phyloP scores from a whole-genome alignment of 2,329 filamentous ascomycete species.

The Paramyrothecium roridum region DNA sequence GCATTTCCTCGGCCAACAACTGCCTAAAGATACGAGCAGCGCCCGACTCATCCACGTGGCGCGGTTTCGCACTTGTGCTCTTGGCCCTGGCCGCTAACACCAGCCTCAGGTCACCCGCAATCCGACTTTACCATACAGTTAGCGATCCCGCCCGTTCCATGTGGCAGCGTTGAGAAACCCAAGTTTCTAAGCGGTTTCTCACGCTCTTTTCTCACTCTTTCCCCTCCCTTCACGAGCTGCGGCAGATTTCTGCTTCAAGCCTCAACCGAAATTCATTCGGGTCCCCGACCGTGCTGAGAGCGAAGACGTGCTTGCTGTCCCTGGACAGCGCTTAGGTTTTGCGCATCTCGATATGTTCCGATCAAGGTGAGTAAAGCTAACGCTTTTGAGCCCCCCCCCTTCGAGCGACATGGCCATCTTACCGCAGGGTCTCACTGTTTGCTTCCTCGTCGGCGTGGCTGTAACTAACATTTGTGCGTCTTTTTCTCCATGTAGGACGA shows the following conservation, averaged over 20 bases:
- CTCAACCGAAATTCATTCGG: neutral
- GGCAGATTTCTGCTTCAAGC: neutral
- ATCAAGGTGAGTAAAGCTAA: constrained; percentile 19
- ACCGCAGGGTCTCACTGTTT: neutral
- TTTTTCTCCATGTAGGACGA: constrained; percentile 50
- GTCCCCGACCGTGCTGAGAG: constrained; percentile 2
- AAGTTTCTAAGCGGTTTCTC: neutral
- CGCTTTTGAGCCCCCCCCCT: neutral
- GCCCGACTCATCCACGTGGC: constrained; percentile 1
- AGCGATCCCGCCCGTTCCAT: neutral
- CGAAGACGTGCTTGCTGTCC: constrained; percentile 9
- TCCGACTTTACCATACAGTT: neutral
- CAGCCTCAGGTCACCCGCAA: neutral
- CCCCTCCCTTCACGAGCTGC: neutral
- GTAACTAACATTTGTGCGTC: constrained; percentile 5
- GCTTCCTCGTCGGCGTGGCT: neutral
- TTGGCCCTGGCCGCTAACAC: neutral
- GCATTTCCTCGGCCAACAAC: neutral
- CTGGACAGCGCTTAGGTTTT: constrained; percentile 11
- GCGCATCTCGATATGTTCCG: constrained; percentile 23
- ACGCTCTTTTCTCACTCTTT: neutral
- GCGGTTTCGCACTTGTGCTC: neutral
- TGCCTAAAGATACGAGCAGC: neutral
- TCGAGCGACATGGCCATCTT: neutral
- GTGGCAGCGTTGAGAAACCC: neutral